Base-by-base conservation (phyloP, 1,284 basidiomycete species). In the Trichosporon sp. region DNA sequence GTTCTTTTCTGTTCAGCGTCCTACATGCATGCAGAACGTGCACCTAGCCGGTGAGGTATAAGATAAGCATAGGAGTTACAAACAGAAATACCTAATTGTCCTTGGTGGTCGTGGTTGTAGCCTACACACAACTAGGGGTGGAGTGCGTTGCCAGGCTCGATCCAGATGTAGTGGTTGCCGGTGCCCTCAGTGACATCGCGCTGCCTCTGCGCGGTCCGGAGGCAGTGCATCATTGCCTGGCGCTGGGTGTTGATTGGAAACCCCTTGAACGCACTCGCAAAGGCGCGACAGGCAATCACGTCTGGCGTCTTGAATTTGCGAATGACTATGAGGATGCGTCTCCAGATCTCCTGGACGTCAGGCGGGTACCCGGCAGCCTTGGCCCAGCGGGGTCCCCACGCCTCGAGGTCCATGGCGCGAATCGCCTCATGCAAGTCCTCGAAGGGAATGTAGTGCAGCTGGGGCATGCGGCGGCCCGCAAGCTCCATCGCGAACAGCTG, bases 401-500 rank as follows among this genome's bases (percentile, higher is more conserved):
- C 51, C 7, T 54, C 19, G 51, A 54, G 51, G 21, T 54, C 51
- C 51, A 54, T 54, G n/a, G 19, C n/a, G 51, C 51, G 51, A 7
- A 54, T 26, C 1, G 51, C 51, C 16, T n/a, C 19, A 19, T 54
- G 19, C 4, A 54, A 3, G 51, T 54, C 51, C 21, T 54, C 19
- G 19, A 21, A 54, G 51, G 51, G 51, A 26, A 54, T 54, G 51
- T 54, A 54, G 51, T 54, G 19, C 6, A 54, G 51, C 51, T 54
- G 19, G 19, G 51, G 51, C 51, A 54, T 54, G 51, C 51, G 51
- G 6, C n/a, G 5, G n/a, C 51, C 51, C 2, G 19, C 51, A 7
- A 54, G 7, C 51, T 54, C 51, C 51, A 54, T 54, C 6, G 51
- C 19, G 19, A 54, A 54, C 51, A 54, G 51, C 51, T 54, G 51